phyloP scores from a whole-genome alignment of 2,329 filamentous ascomycete species.

The Sporothrix curviconia region DNA sequence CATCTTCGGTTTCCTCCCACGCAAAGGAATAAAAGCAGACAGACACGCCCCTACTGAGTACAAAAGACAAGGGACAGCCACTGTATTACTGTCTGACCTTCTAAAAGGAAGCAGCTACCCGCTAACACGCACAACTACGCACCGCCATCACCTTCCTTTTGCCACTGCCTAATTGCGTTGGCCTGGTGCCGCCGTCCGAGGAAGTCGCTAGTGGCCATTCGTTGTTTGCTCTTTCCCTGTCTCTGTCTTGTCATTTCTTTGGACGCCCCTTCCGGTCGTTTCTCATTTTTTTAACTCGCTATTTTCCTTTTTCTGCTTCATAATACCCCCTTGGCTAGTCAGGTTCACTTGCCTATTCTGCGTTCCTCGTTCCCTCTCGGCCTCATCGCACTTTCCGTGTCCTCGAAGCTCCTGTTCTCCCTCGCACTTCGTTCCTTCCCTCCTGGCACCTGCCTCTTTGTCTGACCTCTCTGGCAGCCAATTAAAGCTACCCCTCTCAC shows the following conservation, averaged over 20 bases:
- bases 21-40: too few relatives aligned
- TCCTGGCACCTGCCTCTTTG: not conserved
- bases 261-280: not conserved
- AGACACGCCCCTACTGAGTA: too few relatives aligned
- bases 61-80: too few relatives aligned
- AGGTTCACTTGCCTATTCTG: not conserved
- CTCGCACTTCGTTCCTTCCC: not conserved
- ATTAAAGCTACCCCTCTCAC: slow-evolving; percentile 11
- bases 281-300: not conserved
- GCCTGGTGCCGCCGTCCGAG: not conserved
- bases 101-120: slow-evolving; percentile 2
- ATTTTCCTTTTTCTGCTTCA: not conserved
- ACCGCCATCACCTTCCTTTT: not conserved
- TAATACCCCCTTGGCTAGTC: not conserved
- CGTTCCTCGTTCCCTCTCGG: not conserved
- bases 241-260: not conserved
- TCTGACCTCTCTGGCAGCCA: slow-evolving; percentile 2
- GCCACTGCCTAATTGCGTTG: slow-evolving; percentile 5
- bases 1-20: not conserved
- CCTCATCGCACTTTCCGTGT: not conserved
- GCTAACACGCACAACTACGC: not conserved
- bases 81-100: too few relatives aligned
- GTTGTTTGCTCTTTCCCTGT: not conserved
- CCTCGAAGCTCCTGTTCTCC: not conserved
- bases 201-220: not conserved